Evolutionary conservation across 306 rosid species (phyloP).

Genomic region (Corylus heterophylla): DNA sequence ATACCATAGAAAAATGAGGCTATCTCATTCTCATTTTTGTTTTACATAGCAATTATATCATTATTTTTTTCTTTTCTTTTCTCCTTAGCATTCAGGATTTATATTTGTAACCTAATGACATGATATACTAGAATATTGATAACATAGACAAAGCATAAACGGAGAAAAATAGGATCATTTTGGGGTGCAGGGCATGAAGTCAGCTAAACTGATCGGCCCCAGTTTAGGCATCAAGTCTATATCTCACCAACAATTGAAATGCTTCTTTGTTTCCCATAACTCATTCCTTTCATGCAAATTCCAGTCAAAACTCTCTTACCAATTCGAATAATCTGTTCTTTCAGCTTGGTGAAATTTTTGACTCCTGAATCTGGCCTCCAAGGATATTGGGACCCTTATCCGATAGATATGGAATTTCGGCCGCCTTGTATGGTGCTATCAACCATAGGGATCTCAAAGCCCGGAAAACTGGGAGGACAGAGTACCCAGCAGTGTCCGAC

Average conservation of each 20-base stretch:
- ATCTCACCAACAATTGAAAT: background rate
- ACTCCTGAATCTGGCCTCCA: constrained; percentile 86
- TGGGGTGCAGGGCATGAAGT: too few species aligned
- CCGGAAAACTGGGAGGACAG: constrained; percentile 88
- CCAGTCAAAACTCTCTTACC: background rate
- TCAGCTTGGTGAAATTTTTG: constrained; percentile 88
- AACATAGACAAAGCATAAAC: too few species aligned
- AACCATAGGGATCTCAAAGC: constrained; percentile 93
- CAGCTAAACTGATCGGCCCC: background rate
- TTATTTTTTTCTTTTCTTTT: too few species aligned
- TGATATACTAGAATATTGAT: too few species aligned
- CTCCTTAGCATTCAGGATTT: too few species aligned
- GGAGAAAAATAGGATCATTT: too few species aligned
- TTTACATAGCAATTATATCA: too few species aligned
- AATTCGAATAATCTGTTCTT: constrained; percentile 35
- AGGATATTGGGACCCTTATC: constrained; percentile 99
- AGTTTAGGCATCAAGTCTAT: background rate
- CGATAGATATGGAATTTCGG: constrained; percentile 92
- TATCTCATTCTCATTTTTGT: too few species aligned
- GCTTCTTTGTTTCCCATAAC: too few species aligned
- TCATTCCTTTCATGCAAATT: background rate
- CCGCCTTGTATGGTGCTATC: constrained; percentile 97
- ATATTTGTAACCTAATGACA: too few species aligned
- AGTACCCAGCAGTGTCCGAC: constrained; percentile 68
- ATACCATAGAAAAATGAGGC: too few species aligned